Conservation (phyloP, 1,284 basidiomycete genomes). For the Sphaerobolus stellatus region DNA sequence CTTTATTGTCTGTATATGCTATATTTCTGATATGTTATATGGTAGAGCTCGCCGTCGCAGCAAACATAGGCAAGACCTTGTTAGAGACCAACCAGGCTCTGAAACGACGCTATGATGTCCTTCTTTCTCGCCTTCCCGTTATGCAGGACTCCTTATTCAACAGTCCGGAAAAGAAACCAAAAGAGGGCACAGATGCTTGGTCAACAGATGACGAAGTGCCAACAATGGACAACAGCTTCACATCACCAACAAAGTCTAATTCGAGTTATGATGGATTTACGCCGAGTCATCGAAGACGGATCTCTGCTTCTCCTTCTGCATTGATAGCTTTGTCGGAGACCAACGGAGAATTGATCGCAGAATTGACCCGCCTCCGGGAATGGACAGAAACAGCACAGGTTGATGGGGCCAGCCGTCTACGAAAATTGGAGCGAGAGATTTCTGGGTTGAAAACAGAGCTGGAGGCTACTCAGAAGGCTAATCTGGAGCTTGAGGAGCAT, state of each 20-base stretch:
- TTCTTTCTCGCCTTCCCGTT: slow-evolving; percentile 60
- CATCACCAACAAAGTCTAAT: slow-evolving; percentile 35
- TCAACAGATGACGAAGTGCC: slow-evolving; percentile 11
- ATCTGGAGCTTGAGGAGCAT: slow-evolving; percentile 65
- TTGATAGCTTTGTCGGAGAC: slow-evolving; percentile 72
- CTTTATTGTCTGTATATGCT: slow-evolving; percentile 2
- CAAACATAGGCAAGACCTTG: slow-evolving; percentile 64
- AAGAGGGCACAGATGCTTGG: slow-evolving; percentile 1
- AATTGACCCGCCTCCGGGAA: slow-evolving; percentile 70
- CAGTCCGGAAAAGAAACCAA: slow-evolving; percentile 16
- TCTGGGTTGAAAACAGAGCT: slow-evolving; percentile 66
- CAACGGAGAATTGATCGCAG: slow-evolving; percentile 74
- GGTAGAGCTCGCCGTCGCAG: slow-evolving; percentile 67
- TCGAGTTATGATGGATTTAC: slow-evolving; percentile 16
- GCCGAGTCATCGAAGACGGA: slow-evolving; percentile 33
- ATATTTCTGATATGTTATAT: slow-evolving; percentile 8
- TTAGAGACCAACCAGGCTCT: slow-evolving; percentile 68
- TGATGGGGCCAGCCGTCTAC: slow-evolving; percentile 64
- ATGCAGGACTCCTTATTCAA: slow-evolving; percentile 31
- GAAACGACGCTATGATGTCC: slow-evolving; percentile 64
- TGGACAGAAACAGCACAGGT: slow-evolving; percentile 68
- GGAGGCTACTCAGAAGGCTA: slow-evolving; percentile 65
- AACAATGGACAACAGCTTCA: slow-evolving; percentile 18
- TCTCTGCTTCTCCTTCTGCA: slow-evolving; percentile 46
- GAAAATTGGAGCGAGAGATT: slow-evolving; percentile 76